Evolutionary conservation across 306 rosid genomes (phyloP).

Genomic region (Begonia peltatifolia): DNA sequence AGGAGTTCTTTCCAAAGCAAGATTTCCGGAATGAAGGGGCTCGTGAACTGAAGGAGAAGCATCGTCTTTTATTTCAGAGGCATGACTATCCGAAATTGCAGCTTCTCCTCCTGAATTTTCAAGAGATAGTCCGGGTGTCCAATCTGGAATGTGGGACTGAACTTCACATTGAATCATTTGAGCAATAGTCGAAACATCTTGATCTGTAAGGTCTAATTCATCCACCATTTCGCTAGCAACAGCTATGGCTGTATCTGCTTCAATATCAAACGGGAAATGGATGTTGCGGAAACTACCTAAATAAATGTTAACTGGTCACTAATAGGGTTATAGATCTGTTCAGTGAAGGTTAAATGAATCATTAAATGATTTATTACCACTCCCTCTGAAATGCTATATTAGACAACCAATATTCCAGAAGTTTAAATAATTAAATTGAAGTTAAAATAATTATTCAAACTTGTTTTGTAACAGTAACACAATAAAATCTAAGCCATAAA

Average conservation of each 20-base stretch:
- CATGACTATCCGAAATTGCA: conserved; percentile 14
- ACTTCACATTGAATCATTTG: conserved; percentile 71
- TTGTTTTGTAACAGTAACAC: too few relatives aligned
- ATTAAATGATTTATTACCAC: too few relatives aligned
- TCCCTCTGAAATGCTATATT: too few relatives aligned
- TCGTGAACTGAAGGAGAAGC: conserved; percentile 26
- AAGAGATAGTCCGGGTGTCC: conserved; percentile 30
- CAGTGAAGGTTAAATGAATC: too few relatives aligned
- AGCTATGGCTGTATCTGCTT: conserved; percentile 67
- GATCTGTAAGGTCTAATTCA: conserved; percentile 84
- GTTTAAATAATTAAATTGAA: too few relatives aligned
- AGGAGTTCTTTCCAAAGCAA: conserved; percentile 62
- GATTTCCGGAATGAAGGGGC: conserved; percentile 16
- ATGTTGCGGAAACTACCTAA: conserved; percentile 75
- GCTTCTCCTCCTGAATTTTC: conserved; percentile 19
- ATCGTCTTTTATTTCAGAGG: conserved; percentile 26
- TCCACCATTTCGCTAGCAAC: conserved; percentile 99
- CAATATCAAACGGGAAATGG: conserved; percentile 87
- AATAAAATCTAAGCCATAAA: not conserved
- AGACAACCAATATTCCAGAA: too few relatives aligned
- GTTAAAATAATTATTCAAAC: too few relatives aligned
- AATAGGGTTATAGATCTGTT: too few relatives aligned
- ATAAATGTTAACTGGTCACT: conserved; percentile 3
- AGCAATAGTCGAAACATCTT: conserved; percentile 80
- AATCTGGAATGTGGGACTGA: conserved; percentile 46